Conservation (phyloP, 2,329 filamentous ascomycete genomes). For the Cladosporium velox region DNA sequence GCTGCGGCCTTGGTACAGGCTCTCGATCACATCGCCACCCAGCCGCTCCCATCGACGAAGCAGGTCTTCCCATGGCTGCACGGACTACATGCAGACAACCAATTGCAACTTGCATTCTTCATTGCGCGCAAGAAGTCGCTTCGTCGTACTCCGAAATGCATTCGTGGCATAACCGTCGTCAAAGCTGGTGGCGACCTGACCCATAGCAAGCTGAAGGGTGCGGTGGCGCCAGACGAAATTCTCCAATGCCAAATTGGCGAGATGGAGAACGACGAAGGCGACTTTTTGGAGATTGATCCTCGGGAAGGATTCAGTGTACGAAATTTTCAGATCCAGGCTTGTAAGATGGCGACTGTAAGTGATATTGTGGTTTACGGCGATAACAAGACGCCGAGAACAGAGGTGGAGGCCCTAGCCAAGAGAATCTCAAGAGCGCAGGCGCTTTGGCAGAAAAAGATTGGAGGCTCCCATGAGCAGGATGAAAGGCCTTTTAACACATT, state of each 20-base stretch:
- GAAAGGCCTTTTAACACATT: slow-evolving; percentile 80
- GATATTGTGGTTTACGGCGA: slow-evolving; percentile 93
- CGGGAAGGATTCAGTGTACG: slow-evolving; percentile 89
- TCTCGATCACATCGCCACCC: slow-evolving; percentile 72
- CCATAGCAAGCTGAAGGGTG: slow-evolving; percentile 77
- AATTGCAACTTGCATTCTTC: slow-evolving; percentile 88
- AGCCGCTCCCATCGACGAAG: slow-evolving; percentile 81
- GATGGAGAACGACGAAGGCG: slow-evolving; percentile 34
- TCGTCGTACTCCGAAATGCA: slow-evolving; percentile 70
- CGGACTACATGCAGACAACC: slow-evolving; percentile 84
- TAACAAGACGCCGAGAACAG: slow-evolving; percentile 60
- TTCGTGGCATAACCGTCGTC: slow-evolving; percentile 80
- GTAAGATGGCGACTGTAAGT: slow-evolving; percentile 82
- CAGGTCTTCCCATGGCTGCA: slow-evolving; percentile 95
- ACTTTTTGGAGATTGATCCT: slow-evolving; percentile 83
- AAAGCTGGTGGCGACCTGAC: slow-evolving; percentile 83
- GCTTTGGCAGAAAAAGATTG: slow-evolving; percentile 69
- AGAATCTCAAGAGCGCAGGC: slow-evolving; percentile 74
- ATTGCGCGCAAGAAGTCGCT: slow-evolving; percentile 71
- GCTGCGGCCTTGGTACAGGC: slow-evolving; percentile 69
- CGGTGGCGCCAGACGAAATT: slow-evolving; percentile 79
- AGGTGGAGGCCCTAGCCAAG: slow-evolving; percentile 65
- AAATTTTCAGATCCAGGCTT: slow-evolving; percentile 95
- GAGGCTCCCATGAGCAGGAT: slow-evolving; percentile 42
- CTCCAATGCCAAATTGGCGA: slow-evolving; percentile 50